phyloP scores from a whole-genome alignment of 2,329 filamentous ascomycete species.

The Fusarium verticillioides region DNA sequence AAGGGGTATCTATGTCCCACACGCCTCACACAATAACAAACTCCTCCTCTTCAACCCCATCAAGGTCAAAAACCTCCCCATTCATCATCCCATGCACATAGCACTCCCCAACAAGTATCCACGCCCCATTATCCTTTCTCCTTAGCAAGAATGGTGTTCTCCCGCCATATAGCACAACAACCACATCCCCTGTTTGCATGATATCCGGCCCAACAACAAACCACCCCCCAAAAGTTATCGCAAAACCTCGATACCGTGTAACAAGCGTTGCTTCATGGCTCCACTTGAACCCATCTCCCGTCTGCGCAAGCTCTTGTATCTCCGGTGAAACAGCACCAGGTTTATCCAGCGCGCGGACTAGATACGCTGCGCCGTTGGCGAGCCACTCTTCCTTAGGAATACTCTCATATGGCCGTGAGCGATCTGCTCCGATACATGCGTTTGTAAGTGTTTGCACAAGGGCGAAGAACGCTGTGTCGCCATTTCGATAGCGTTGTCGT shows the following conservation, averaged over 20 bases:
- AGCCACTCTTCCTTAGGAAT: slow-evolving; percentile 45
- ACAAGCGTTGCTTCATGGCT: slow-evolving; percentile 51
- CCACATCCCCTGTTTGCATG: slow-evolving; percentile 46
- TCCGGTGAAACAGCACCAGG: slow-evolving; percentile 30
- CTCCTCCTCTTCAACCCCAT: slow-evolving; percentile 42
- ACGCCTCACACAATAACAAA: slow-evolving; percentile 46
- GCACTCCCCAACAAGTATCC: slow-evolving; percentile 50
- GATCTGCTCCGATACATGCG: slow-evolving; percentile 46
- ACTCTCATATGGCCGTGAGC: slow-evolving; percentile 40
- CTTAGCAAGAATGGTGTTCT: slow-evolving; percentile 49
- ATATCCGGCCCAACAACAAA: slow-evolving; percentile 50
- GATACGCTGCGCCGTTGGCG: slow-evolving; percentile 48
- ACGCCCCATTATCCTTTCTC: slow-evolving; percentile 20
- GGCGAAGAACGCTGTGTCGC: slow-evolving; percentile 47
- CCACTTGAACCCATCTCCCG: slow-evolving; percentile 50
- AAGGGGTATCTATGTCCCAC: slow-evolving; percentile 20
- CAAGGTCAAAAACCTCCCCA: slow-evolving; percentile 45
- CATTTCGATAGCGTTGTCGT: slow-evolving; percentile 41
- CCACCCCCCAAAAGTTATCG: slow-evolving; percentile 46
- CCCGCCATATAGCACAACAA: slow-evolving; percentile 50
- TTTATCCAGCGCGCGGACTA: slow-evolving; percentile 37
- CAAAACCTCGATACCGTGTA: slow-evolving; percentile 49
- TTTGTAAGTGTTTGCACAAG: slow-evolving; percentile 51
- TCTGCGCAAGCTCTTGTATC: slow-evolving; percentile 41
- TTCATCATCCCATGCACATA: slow-evolving; percentile 53